phyloP scores from a whole-genome alignment of 257 asterid genomes.

The Euphrasia confusa region DNA sequence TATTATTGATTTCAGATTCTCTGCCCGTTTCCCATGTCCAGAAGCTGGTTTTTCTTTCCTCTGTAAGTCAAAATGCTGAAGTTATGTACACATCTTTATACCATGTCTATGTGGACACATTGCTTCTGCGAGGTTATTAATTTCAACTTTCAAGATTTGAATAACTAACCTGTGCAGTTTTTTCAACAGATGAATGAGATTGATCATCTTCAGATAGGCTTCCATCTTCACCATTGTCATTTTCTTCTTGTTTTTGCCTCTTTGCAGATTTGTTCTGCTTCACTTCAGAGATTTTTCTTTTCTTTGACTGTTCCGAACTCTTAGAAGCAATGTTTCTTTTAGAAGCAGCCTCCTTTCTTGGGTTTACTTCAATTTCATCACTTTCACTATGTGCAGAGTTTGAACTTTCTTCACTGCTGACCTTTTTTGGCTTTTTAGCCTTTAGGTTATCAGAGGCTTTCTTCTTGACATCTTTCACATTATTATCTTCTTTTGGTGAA shows the following conservation, averaged over 20 bases:
- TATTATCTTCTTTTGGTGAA: constrained; percentile 36
- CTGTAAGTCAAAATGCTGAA: constrained; percentile 40
- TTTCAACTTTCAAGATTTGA: constrained; percentile 9
- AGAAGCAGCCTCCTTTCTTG: constrained; percentile 42
- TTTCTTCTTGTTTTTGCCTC: constrained; percentile 44
- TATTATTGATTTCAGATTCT: constrained; percentile 75
- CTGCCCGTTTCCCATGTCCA: constrained; percentile 71
- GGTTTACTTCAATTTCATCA: constrained; percentile 39
- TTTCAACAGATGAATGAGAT: constrained; percentile 45
- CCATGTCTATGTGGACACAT: constrained; percentile 4
- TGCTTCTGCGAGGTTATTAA: constrained; percentile 13
- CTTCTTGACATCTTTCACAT: constrained; percentile 42
- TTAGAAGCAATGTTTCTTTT: constrained; percentile 28
- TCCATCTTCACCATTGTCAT: constrained; percentile 42
- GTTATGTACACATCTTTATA: constrained; percentile 13
- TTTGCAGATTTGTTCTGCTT: constrained; percentile 27
- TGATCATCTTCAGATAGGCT: constrained; percentile 57
- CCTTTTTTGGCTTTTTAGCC: constrained; percentile 34
- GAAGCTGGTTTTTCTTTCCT: constrained; percentile 52
- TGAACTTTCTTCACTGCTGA: constrained; percentile 33
- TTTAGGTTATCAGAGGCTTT: constrained; percentile 31
- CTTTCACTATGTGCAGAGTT: constrained; percentile 35
- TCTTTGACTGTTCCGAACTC: constrained; percentile 48
- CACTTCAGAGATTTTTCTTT: constrained; percentile 48
- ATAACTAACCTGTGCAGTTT: constrained; percentile 46